Conservation (phyloP, 495 filamentous ascomycete genomes). For the Tetracladium setigerum region DNA sequence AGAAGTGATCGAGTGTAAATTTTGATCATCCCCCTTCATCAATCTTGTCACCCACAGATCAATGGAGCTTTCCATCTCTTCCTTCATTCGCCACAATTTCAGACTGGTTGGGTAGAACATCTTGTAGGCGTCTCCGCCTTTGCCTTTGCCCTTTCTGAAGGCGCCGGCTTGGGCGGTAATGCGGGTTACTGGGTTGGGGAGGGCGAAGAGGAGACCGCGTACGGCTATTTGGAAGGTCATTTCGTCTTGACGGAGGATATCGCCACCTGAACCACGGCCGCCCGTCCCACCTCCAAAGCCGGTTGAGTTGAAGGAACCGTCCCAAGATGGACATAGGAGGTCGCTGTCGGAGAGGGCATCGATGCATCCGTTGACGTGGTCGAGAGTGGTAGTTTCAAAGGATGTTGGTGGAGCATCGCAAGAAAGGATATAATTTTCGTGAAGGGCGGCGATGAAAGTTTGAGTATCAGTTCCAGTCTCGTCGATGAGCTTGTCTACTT, state of each 20-base stretch:
- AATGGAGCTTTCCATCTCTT: conserved; percentile 67
- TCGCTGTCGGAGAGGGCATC: conserved; percentile 84
- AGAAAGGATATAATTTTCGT: conserved; percentile 89
- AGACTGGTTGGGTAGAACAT: conserved; percentile 84
- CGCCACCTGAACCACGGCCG: conserved; percentile 48
- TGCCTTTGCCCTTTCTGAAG: conserved; percentile 21
- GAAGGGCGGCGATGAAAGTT: conserved; percentile 85
- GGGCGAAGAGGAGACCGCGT: conserved; percentile 70
- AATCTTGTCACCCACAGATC: conserved; percentile 57
- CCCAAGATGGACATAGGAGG: conserved; percentile 56
- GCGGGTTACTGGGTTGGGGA: conserved; percentile 80
- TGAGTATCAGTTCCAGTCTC: conserved; percentile 83
- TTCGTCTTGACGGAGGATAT: conserved; percentile 80
- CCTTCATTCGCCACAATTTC: conserved; percentile 66
- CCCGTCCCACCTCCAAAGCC: conserved; percentile 35
- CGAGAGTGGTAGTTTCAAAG: conserved; percentile 46
- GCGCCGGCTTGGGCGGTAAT: conserved; percentile 33
- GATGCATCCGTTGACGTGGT: conserved; percentile 65
- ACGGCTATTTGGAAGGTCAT: conserved; percentile 84
- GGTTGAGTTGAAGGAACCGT: conserved; percentile 42
- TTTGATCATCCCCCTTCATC: conserved; percentile 37
- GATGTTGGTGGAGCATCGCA: conserved; percentile 52
- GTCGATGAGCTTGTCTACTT: conserved; percentile 68
- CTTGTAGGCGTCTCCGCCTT: conserved; percentile 54
- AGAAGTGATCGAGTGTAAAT: conserved; percentile 21